Percentiles rank a stretch among this genome's conserved stretches.
These are phyloP conservation scores for Paecilomyces dactylethromorphus DNA, from an alignment of 2,329 filamentous ascomycete species.

Conservation along the genomic window DNA sequence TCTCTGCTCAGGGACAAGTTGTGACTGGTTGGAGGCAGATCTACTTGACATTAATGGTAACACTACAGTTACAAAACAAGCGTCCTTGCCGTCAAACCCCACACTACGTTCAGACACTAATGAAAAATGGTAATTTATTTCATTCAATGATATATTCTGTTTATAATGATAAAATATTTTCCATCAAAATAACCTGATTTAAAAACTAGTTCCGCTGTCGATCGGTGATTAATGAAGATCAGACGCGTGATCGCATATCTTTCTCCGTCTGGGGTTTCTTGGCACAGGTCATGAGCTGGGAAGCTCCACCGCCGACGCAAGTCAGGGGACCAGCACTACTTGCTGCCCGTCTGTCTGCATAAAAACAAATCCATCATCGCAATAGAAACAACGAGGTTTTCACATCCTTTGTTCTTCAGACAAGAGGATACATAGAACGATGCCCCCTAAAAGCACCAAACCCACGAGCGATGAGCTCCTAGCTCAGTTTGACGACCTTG, in stretches of 20 bases:
- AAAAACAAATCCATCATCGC: not conserved
- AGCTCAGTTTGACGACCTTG: conserved; percentile 44
- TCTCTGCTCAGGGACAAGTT: not conserved
- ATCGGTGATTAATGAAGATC: not conserved
- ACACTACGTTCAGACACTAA: too few relatives aligned
- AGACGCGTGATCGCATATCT: not conserved
- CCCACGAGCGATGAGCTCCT: conserved; percentile 44
- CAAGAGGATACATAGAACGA: conserved; percentile 12
- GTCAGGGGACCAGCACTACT: conserved; percentile 1
- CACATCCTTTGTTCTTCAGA: not conserved
- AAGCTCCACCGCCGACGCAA: conserved; percentile 8
- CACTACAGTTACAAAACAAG: not conserved
- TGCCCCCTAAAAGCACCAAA: conserved; percentile 31
- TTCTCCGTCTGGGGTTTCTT: conserved; percentile 9
- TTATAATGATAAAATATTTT: too few relatives aligned
- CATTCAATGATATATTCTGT: too few relatives aligned
- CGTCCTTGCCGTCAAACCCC: not conserved
- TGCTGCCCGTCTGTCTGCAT: not conserved
- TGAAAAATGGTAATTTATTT: too few relatives aligned
- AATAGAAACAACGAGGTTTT: not conserved
- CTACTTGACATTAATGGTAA: not conserved
- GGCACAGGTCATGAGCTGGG: conserved; percentile 17
- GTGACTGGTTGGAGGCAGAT: not conserved
- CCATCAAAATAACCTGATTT: too few relatives aligned
- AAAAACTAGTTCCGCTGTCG: not conserved